Conservation (phyloP, 1,284 basidiomycete species). For the Malassezia caprae region DNA sequence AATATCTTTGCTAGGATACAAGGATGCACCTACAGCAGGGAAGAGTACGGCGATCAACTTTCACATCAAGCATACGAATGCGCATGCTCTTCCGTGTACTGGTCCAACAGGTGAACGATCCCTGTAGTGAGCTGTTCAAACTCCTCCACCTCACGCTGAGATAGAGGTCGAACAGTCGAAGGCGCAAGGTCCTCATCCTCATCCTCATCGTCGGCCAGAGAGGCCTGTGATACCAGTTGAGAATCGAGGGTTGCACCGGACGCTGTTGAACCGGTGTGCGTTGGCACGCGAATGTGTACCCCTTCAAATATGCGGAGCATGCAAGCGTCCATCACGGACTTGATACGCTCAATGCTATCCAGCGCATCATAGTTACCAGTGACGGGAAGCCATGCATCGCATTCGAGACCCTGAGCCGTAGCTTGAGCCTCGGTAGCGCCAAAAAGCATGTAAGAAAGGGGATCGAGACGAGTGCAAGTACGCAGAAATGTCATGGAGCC, state of each 20-base stretch:
- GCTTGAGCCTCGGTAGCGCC: slow-evolving; percentile 66
- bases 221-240: background rate
- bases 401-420: slow-evolving; percentile 53
- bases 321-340: slow-evolving; percentile 68
- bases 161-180: slow-evolving; percentile 18
- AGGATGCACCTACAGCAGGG: background rate
- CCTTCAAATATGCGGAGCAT: slow-evolving; percentile 88
- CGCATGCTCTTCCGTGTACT: slow-evolving; percentile 24
- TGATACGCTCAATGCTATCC: slow-evolving; percentile 75
- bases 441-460: slow-evolving; percentile 82
- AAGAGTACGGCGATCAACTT: background rate
- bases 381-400: slow-evolving; percentile 83
- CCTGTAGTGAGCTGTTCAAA: slow-evolving; percentile 32
- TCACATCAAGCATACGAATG: background rate
- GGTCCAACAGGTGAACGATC: slow-evolving; percentile 35
- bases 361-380: slow-evolving; percentile 63
- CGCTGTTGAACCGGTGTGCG: background rate
- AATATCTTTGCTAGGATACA: background rate
- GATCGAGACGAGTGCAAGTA: slow-evolving; percentile 61
- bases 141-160: slow-evolving; percentile 34
- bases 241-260: background rate
- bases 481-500: slow-evolving; percentile 64
- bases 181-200: slow-evolving; percentile 3
- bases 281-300: slow-evolving; percentile 12
- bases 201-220: slow-evolving; percentile 6